Evolutionary conservation across 176 grass and related monocot genomes (phyloP).

Genomic region (Rhipidocladum racemiflorum): DNA sequence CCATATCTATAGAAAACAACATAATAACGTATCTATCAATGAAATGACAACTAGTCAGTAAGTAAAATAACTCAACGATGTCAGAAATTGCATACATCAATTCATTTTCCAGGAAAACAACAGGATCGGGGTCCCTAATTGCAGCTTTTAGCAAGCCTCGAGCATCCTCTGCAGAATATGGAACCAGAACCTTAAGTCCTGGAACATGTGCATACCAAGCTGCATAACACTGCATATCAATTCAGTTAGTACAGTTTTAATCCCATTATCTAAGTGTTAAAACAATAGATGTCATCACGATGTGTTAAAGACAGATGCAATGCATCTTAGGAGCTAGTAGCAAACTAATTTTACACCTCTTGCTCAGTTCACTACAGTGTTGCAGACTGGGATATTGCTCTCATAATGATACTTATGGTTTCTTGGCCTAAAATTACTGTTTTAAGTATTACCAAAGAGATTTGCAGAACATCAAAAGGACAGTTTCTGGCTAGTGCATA

Average conservation of each 20-base stretch:
- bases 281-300: background rate
- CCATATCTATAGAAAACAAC: constrained; percentile 64
- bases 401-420: background rate
- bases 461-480: background rate
- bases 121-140: constrained; percentile 92
- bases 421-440: background rate
- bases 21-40: constrained; percentile 26
- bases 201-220: constrained; percentile 96
- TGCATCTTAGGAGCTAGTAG: background rate
- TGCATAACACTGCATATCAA: constrained; percentile 78
- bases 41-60: background rate
- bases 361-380: background rate
- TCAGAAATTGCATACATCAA: constrained; percentile 60
- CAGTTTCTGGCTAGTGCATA: background rate
- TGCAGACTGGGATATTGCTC: background rate
- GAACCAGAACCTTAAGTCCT: constrained; percentile 80
- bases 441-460: background rate
- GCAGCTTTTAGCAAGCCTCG: constrained; percentile 94
- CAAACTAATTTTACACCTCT: background rate
- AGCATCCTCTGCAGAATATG: constrained; percentile 93
- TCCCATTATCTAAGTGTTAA: background rate
- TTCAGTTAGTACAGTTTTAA: constrained; percentile 22
- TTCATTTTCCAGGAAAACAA: constrained; percentile 98
- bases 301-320: background rate
- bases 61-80: constrained; percentile 21